Evolutionary conservation across 1,284 basidiomycete species (phyloP).

Genomic region (Ustanciosporium gigantosporum): DNA sequence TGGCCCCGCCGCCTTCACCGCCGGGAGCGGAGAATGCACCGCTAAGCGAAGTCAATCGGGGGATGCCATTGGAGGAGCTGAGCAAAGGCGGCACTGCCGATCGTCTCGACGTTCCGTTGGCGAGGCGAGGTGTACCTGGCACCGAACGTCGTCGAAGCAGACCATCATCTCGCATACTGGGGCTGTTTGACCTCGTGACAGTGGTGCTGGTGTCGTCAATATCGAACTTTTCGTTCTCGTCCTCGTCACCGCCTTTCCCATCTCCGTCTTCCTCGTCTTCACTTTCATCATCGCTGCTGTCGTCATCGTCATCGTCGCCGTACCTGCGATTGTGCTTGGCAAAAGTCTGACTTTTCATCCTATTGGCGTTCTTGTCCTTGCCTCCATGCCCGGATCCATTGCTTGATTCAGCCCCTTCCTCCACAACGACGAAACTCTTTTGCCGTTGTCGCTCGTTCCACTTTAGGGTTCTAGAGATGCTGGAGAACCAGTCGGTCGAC

Average conservation of each 20-base stretch:
- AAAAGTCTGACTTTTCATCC: conserved; percentile 19
- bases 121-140: conserved; percentile 17
- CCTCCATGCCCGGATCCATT: conserved; percentile 8
- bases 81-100: background rate
- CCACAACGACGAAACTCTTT: conserved; percentile 62
- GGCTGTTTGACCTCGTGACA: conserved; percentile 37
- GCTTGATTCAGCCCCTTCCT: conserved; percentile 73
- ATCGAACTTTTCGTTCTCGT: conserved; percentile 52
- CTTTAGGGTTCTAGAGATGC: conserved; percentile 91
- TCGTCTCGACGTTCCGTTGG: conserved; percentile 6
- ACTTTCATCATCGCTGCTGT: conserved; percentile 10
- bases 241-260: conserved; percentile 14
- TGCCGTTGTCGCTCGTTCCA: conserved; percentile 66
- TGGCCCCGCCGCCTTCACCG: background rate
- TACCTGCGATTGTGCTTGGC: conserved; percentile 19
- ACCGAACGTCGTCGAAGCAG: conserved; percentile 21
- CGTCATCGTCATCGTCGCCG: conserved; percentile 9
- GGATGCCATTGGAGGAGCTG: conserved; percentile 14
- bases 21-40: conserved; percentile 2
- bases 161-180: conserved; percentile 21
- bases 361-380: background rate
- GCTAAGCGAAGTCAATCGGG: conserved; percentile 28
- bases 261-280: conserved; percentile 24
- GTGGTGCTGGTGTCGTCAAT: conserved; percentile 55
- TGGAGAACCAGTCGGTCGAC: conserved; percentile 96